phyloP scores from a whole-genome alignment of 768 basidiomycete species.

The Termitomyces sp. region DNA sequence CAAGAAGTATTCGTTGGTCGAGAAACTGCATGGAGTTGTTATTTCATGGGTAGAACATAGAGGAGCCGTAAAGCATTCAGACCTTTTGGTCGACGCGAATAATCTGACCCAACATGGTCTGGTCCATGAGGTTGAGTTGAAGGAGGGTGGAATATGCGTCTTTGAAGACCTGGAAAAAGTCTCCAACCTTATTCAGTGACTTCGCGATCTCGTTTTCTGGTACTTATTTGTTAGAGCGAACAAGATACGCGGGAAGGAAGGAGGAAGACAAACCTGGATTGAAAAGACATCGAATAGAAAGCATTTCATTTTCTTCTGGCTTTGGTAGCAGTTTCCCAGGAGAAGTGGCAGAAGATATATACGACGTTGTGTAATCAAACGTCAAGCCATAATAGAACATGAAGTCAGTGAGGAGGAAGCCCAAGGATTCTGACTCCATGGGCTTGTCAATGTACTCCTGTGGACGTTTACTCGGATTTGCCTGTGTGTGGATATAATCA shows the following conservation, averaged over 20 bases:
- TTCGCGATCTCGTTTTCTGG: conserved; percentile 43
- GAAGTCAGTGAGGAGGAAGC: conserved; percentile 61
- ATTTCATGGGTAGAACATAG: neutral
- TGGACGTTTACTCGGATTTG: conserved; percentile 59
- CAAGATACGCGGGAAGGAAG: neutral
- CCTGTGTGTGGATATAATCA: conserved; percentile 29
- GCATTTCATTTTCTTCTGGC: conserved; percentile 21
- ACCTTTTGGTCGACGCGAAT: conserved; percentile 27
- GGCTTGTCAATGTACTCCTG: conserved; percentile 44
- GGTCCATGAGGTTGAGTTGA: conserved; percentile 15
- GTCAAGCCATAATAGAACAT: conserved; percentile 59
- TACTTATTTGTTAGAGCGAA: neutral
- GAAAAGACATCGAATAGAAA: conserved; percentile 44
- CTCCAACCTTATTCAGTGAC: conserved; percentile 29
- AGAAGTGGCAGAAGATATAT: conserved; percentile 34
- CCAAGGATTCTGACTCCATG: conserved; percentile 50
- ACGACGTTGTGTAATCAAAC: conserved; percentile 39
- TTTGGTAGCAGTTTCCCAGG: conserved; percentile 32
- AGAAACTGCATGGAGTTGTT: neutral
- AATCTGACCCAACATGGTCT: conserved; percentile 25
- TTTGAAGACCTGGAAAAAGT: conserved; percentile 34
- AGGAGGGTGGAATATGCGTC: conserved; percentile 27
- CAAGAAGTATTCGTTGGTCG: neutral
- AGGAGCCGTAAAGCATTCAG: neutral
- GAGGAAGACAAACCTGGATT: conserved; percentile 31